Base-by-base conservation (phyloP, 2,329 filamentous ascomycete genomes). In the Chrysosporium queenslandicum region DNA sequence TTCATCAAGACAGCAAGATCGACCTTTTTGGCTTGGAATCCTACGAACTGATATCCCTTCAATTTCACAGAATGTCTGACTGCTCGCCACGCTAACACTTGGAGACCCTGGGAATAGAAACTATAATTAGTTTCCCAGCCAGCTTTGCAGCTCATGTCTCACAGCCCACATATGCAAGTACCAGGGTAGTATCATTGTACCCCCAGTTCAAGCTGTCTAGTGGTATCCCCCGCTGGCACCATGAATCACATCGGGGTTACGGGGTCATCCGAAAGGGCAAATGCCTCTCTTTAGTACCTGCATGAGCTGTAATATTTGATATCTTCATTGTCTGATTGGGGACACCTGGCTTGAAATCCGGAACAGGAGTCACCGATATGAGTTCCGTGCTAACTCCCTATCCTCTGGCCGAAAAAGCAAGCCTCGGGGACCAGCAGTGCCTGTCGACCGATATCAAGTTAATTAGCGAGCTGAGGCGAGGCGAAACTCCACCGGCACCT, bases 51-150 rank as follows among this genome's bases (percentile, higher is more conserved):
- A 9, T 29, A 9, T 46, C 43, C 27, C 16, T 46, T 47, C 30
- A 47, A 25, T 47, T 36, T 47, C 21, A n/a, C n/a, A 34, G 9
- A 20, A 32, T 37, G 14, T 18, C 34, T 37, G 34, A 4, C 14
- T 18, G 4, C n/a, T 37, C n/a, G 14, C 8, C 4, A 14, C 34
- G 14, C 14, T 37, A 18, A 37, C 14, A n/a, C 34, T n/a, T 18
- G 9, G 14, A 34, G 12, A 37, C 16, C 12, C 23, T 27, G 16
- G 23, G 40, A 43, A 18, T 27, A 16, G 21, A n/a, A 11, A 23
- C 46, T 48, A 48, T 48, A 39, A 25, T 48, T 48, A 48, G 46
- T 34, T n/a, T 25, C 14, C 20, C n/a, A 34, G 1, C 34, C 32
- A 21, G 32, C n/a, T 14, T 12, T 40, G 32, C 43, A 34, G 29